These are phyloP conservation scores for Clitopilus hobsonii DNA, from an alignment of 768 basidiomycete genomes.

Conservation along the genomic window DNA sequence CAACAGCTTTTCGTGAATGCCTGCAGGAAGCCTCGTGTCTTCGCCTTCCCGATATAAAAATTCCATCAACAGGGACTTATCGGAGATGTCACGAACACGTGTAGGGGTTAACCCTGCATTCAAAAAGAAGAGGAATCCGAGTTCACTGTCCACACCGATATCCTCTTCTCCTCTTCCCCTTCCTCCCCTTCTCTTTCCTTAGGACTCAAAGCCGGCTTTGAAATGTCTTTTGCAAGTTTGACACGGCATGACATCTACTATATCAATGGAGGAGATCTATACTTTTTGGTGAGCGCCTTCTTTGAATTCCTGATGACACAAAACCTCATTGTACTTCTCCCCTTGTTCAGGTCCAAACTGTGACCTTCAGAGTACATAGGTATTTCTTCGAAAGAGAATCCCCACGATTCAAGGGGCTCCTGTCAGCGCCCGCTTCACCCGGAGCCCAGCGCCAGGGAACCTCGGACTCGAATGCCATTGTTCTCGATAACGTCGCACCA, in stretches of 20 bases:
- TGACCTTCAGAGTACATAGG: constrained; percentile 48
- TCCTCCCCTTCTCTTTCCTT: constrained; percentile 24
- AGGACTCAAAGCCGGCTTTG: constrained; percentile 17
- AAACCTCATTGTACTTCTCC: constrained; percentile 24
- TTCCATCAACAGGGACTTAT: constrained; percentile 10
- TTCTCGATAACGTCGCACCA: constrained; percentile 33
- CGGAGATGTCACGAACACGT: constrained; percentile 23
- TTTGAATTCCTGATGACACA: constrained; percentile 20
- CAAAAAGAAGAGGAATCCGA: constrained; percentile 17
- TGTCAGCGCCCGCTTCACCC: constrained; percentile 26
- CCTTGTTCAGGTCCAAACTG: constrained; percentile 41
- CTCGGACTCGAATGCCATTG: constrained; percentile 35
- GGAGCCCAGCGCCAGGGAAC: constrained; percentile 28
- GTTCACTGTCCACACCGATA: constrained; percentile 27
- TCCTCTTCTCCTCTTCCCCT: constrained; percentile 23
- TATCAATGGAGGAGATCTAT: constrained; percentile 46
- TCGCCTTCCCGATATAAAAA: constrained; percentile 9
- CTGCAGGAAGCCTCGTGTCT: constrained; percentile 14
- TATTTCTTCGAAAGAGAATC: constrained; percentile 54
- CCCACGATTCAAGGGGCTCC: constrained; percentile 32
- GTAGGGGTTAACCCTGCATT: constrained; percentile 24
- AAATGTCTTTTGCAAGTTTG: constrained; percentile 21
- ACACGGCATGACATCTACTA: constrained; percentile 36
- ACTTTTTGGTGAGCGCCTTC: constrained; percentile 40
- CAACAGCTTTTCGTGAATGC: neutral